Evolutionary conservation across 768 basidiomycete species (phyloP).

Genomic region (Dacryopinax primogenitus): DNA sequence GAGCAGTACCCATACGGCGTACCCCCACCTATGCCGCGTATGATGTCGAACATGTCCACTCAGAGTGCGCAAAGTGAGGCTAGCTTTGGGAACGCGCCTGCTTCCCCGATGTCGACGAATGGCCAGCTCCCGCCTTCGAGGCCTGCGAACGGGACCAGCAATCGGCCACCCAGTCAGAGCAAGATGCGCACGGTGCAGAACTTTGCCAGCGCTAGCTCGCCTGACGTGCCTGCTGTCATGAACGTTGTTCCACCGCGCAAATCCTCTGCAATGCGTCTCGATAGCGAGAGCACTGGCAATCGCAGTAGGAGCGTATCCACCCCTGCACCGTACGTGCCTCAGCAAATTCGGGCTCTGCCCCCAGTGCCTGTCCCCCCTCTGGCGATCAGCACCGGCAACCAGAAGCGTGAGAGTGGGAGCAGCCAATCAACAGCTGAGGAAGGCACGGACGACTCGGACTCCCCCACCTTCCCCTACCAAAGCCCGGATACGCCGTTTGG

Average conservation of each 20-base stretch:
- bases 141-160: background rate
- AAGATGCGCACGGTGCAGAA: conserved; percentile 3
- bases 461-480: conserved; percentile 53
- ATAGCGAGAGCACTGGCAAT: conserved; percentile 17
- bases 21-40: conserved; percentile 23
- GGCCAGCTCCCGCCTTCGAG: background rate
- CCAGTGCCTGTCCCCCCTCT: background rate
- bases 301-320: conserved; percentile 24
- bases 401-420: conserved; percentile 70
- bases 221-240: background rate
- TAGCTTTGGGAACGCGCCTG: background rate
- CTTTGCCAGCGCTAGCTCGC: background rate
- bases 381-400: background rate
- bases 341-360: background rate
- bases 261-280: background rate
- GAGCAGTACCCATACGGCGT: conserved; percentile 10
- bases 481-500: conserved; percentile 73
- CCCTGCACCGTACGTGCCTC: conserved; percentile 15
- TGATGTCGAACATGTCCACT: conserved; percentile 23
- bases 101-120: background rate
- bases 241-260: background rate
- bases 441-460: conserved; percentile 69
- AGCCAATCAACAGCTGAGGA: conserved; percentile 63
- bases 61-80: background rate
- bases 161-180: background rate